Percentiles rank a stretch among this genome's conserved stretches.
These are phyloP conservation scores for Incumbomyces lentus DNA, from an alignment of 2,329 filamentous ascomycete genomes.

Conservation along the genomic window DNA sequence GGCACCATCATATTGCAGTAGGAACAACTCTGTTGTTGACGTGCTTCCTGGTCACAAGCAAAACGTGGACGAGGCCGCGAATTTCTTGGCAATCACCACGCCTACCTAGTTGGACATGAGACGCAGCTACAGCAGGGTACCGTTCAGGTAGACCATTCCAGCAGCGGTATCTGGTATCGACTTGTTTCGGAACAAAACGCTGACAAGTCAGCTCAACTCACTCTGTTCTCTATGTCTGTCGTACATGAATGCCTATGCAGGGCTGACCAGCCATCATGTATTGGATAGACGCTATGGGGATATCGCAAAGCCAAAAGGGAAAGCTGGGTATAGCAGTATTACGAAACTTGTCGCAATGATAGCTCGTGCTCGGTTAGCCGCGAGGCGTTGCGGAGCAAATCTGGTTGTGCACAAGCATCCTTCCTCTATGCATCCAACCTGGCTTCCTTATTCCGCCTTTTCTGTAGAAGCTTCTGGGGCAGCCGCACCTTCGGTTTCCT, in stretches of 20 bases:
- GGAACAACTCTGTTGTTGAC: no score
- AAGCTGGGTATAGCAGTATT: conserved; percentile 6
- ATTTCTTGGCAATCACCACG: no score
- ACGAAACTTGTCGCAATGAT: conserved; percentile 4
- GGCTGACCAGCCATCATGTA: background rate
- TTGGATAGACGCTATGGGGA: background rate
- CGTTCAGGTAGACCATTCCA: no score
- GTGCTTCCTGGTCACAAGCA: background rate
- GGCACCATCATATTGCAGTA: no score
- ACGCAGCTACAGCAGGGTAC: no score
- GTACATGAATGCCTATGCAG: background rate
- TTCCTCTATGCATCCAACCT: conserved; percentile 1
- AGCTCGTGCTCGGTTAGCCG: background rate
- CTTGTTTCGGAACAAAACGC: background rate
- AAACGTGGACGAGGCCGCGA: no score
- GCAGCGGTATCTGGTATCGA: background rate
- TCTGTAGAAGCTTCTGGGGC: conserved; percentile 15
- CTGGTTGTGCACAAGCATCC: conserved; percentile 1
- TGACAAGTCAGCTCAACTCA: background rate
- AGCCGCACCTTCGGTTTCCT: conserved; percentile 16
- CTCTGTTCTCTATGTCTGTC: background rate
- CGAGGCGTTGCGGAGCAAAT: background rate
- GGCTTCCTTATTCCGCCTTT: conserved; percentile 16
- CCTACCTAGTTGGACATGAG: no score
- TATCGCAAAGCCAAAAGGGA: conserved; percentile 7